phyloP scores from a whole-genome alignment of 768 basidiomycete species.

The Auriculariales sp. region DNA sequence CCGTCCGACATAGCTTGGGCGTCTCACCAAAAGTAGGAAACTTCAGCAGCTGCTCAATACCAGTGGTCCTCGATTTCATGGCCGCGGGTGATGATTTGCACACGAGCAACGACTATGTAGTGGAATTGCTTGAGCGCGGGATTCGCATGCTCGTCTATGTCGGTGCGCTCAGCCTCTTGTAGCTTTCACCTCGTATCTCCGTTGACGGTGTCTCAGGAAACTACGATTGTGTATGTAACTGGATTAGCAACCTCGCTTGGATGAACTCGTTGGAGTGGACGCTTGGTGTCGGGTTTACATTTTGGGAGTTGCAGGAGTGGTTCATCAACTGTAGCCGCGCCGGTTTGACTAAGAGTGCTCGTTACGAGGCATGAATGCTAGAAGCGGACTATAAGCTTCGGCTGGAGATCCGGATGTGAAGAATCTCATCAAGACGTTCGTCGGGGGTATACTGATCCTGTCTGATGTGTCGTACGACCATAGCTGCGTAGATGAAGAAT shows the following conservation, averaged over 20 bases:
- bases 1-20: conserved; percentile 41
- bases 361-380: too few relatives aligned
- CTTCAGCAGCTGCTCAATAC: conserved; percentile 25
- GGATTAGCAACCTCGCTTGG: conserved; percentile 25
- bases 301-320: conserved; percentile 55
- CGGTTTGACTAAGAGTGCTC: conserved; percentile 41
- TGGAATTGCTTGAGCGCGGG: conserved; percentile 20
- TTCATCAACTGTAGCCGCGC: conserved; percentile 29
- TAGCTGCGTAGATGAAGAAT: too few relatives aligned
- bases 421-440: too few relatives aligned
- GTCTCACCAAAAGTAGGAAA: conserved; percentile 39
- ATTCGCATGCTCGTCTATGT: conserved; percentile 19
- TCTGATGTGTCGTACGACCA: too few relatives aligned
- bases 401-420: too few relatives aligned
- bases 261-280: conserved; percentile 21
- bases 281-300: conserved; percentile 15
- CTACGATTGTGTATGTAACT: conserved; percentile 42
- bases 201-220: not conserved
- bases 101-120: conserved; percentile 27
- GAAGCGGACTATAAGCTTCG: too few relatives aligned
- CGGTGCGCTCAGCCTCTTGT: conserved; percentile 9
- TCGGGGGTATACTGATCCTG: too few relatives aligned
- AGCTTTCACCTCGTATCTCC: not conserved
- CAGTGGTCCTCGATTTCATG: too few relatives aligned
- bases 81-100: too few relatives aligned